Conservation (phyloP, 2,329 filamentous ascomycete species). For the Aspergillus awamori region DNA sequence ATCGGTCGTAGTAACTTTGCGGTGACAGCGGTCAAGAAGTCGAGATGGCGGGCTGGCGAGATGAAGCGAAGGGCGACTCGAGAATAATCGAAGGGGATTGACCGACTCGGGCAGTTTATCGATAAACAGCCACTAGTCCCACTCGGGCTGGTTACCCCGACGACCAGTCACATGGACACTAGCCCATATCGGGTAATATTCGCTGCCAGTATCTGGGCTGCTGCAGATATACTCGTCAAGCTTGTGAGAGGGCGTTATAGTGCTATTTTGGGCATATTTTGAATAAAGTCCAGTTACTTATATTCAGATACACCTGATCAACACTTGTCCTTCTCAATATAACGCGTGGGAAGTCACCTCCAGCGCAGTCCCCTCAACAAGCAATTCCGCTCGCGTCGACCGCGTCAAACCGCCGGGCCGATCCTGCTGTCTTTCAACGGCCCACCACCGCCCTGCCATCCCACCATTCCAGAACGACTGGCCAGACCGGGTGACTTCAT, state of each 20-base stretch:
- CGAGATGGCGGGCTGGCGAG: constrained; percentile 6
- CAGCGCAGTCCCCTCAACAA: not conserved
- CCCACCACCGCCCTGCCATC: not conserved
- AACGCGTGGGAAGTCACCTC: not conserved
- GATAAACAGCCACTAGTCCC: constrained; percentile 39
- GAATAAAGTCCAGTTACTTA: not conserved
- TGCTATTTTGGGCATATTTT: too few species aligned
- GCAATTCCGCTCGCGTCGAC: constrained; percentile 3
- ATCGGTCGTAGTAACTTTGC: not conserved
- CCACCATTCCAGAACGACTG: not conserved
- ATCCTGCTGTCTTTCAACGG: not conserved
- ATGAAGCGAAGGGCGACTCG: not conserved
- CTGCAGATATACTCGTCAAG: not conserved
- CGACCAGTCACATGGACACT: constrained; percentile 33
- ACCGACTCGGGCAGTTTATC: constrained; percentile 28
- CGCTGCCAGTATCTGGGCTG: not conserved
- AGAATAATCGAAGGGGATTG: not conserved
- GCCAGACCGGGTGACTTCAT: not conserved
- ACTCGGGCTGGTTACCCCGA: constrained; percentile 31
- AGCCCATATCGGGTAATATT: constrained; percentile 20
- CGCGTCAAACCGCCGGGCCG: constrained; percentile 3
- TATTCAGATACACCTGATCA: not conserved
- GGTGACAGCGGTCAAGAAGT: not conserved
- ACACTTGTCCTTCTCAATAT: not conserved
- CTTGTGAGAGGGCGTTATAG: too few species aligned